Evolutionary conservation across 2,329 filamentous ascomycete species (phyloP).

Genomic region (Penicillium sp.): DNA sequence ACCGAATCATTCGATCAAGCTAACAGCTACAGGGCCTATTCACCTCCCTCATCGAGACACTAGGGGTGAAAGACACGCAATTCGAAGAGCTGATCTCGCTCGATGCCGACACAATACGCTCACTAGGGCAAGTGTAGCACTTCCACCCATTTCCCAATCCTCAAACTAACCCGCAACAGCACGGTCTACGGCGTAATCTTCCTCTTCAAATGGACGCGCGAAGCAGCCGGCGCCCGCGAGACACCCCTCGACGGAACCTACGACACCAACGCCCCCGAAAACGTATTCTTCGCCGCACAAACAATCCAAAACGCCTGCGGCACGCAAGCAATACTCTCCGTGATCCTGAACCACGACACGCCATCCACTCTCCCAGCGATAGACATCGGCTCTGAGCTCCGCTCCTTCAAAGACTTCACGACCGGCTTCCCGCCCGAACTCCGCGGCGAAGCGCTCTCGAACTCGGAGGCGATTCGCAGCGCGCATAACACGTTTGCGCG

Average conservation of each 20-base stretch:
- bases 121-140: constrained; percentile 35
- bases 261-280: constrained; percentile 67
- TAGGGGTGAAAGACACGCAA: constrained; percentile 89
- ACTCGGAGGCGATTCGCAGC: constrained; percentile 65
- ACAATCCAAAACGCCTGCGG: constrained; percentile 99
- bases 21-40: constrained; percentile 69
- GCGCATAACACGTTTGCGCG: constrained; percentile 89
- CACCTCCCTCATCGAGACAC: constrained; percentile 86
- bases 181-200: constrained; percentile 95
- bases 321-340: constrained; percentile 87
- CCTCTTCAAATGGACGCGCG: constrained; percentile 76
- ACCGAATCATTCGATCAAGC: background rate
- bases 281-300: constrained; percentile 89
- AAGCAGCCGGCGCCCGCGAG: constrained; percentile 61
- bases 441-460: constrained; percentile 65
- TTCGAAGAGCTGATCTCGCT: constrained; percentile 94
- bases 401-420: constrained; percentile 82
- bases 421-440: constrained; percentile 74
- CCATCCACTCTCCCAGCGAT: constrained; percentile 42
- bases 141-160: background rate
- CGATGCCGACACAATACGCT: constrained; percentile 59
- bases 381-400: constrained; percentile 65
- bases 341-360: constrained; percentile 74
- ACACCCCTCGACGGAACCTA: constrained; percentile 76
- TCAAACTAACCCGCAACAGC: too few relatives aligned